Percentiles rank a stretch among this genome's conserved stretches.
phyloP scores from a whole-genome alignment of 495 filamentous ascomycete genomes.

The Penicillium manginii region DNA sequence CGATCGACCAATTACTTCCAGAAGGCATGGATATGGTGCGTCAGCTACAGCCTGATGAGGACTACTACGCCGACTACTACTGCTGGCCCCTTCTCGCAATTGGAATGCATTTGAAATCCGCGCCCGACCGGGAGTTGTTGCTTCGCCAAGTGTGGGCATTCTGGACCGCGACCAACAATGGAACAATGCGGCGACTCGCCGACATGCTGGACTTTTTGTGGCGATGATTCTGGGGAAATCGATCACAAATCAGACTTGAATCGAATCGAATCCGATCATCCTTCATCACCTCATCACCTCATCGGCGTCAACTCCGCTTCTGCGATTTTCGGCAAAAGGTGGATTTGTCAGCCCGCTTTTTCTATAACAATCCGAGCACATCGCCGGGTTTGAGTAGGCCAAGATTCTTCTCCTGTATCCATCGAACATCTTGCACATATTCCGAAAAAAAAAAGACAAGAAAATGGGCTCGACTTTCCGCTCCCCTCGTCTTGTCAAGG shows the following conservation, averaged over 20 bases:
- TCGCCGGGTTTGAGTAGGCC: no score
- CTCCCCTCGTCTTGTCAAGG: conserved; percentile 22
- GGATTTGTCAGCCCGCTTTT: background rate
- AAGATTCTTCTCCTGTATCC: background rate
- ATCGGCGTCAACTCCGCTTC: background rate
- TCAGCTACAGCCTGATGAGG: conserved; percentile 17
- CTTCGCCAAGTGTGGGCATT: conserved; percentile 22
- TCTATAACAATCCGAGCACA: background rate
- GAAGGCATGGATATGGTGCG: conserved; percentile 17
- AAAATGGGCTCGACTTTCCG: conserved; percentile 26
- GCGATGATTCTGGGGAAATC: background rate
- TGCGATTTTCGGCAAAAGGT: background rate
- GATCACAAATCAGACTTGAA: background rate
- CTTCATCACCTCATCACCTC: no score
- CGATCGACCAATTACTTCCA: conserved; percentile 4
- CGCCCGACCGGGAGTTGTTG: conserved; percentile 16
- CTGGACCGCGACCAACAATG: conserved; percentile 24
- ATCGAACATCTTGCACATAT: background rate
- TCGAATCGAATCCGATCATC: no score
- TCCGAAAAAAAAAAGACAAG: background rate
- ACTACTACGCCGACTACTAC: conserved; percentile 35
- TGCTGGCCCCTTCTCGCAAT: conserved; percentile 29
- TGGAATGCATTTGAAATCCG: conserved; percentile 8
- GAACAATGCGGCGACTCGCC: conserved; percentile 27
- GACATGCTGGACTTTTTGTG: conserved; percentile 17